Conservation (phyloP, 2,329 filamentous ascomycete species). For the Mycosphaerelloides madeirae region DNA sequence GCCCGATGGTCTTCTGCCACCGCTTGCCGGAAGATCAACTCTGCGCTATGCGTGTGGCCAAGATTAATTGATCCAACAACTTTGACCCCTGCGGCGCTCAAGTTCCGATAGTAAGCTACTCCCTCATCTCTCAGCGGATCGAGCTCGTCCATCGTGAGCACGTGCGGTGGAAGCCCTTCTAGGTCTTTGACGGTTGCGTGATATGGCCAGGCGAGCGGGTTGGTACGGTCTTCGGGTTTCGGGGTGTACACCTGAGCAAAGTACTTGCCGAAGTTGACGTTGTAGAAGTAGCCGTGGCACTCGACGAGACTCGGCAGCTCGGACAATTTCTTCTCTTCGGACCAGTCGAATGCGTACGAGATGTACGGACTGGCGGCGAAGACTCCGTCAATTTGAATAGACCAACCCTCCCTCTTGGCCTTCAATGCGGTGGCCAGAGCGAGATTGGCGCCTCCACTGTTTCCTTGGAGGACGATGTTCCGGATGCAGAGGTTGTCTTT, state of each 20-base stretch:
- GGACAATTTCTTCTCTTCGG: conserved; percentile 7
- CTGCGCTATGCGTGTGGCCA: conserved; percentile 18
- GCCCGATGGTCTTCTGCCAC: conserved; percentile 18
- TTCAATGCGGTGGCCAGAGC: conserved; percentile 24
- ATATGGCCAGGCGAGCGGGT: conserved; percentile 32
- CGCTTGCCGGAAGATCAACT: conserved; percentile 17
- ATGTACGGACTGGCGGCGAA: conserved; percentile 26
- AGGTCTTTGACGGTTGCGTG: conserved; percentile 20
- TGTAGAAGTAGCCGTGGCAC: conserved; percentile 27
- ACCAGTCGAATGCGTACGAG: conserved; percentile 11
- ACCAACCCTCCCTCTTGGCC: conserved; percentile 22
- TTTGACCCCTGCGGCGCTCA: conserved; percentile 19
- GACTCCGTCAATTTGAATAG: conserved; percentile 22
- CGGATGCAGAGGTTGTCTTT: conserved; percentile 18
- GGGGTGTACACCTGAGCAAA: conserved; percentile 19
- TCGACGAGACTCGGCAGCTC: conserved; percentile 25
- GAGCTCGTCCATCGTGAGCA: conserved; percentile 24
- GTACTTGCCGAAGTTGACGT: conserved; percentile 6
- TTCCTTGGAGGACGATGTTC: conserved; percentile 27
- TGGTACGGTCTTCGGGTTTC: conserved; percentile 5
- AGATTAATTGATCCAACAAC: conserved; percentile 5
- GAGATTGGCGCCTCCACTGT: conserved; percentile 28
- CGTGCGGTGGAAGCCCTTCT: conserved; percentile 22
- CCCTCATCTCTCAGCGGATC: conserved; percentile 27
- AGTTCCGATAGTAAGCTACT: conserved; percentile 17